Base-by-base conservation (phyloP, 2,329 filamentous ascomycete genomes). In the Paraphoma chrysanthemicola region DNA sequence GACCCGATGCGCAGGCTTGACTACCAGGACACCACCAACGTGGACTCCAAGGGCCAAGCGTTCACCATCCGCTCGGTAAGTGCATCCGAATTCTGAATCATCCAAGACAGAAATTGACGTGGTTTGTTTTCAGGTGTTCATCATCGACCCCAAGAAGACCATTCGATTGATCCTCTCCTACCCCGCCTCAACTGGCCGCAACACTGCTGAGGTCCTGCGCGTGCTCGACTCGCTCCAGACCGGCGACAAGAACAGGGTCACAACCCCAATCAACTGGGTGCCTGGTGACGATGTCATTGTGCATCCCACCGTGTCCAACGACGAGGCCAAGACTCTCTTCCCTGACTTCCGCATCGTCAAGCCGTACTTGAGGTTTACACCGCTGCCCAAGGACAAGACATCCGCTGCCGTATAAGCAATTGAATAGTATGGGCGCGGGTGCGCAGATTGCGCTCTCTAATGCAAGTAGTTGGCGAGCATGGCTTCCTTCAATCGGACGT, bases 61-160 rank as follows among this genome's bases (percentile, higher is more conserved):
- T 87, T 88, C 76, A 88, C 85, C 70, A 88, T 88, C 77, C 85
- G 86, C 73, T 86, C 83, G 53, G 85, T 42, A 8, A 17, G 39
- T 42, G 8, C 39, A 8, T n/a, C 39, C 39, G 3, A 42, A n/a
- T 16, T 16, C 39, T 42, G 39, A 3, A 16, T 36, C 33, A 36
- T 36, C 10, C 39, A 16, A 42, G 39, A 42, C 39, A 14, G 12
- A n/a, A 9, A 42, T 10, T 42, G 39, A 42, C 39, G 11, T n/a
- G 8, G 4, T 4, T 16, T 42, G 11, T n/a, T n/a, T 42, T 8
- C 39, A 42, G 39, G 39, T 88, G 71, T 88, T 88, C 79, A 78
- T 87, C 75, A 86, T 88, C 75, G 85, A 88, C 79, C 86, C 85
- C 54, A 85, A 84, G 78, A 87, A 87, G 82, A 86, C 81, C 59